Percentiles rank a stretch among this genome's conserved stretches.
These are phyloP conservation scores for Metahyphopichia silvanorum DNA, from an alignment of 805 yeast genomes.

Conservation along the genomic window DNA sequence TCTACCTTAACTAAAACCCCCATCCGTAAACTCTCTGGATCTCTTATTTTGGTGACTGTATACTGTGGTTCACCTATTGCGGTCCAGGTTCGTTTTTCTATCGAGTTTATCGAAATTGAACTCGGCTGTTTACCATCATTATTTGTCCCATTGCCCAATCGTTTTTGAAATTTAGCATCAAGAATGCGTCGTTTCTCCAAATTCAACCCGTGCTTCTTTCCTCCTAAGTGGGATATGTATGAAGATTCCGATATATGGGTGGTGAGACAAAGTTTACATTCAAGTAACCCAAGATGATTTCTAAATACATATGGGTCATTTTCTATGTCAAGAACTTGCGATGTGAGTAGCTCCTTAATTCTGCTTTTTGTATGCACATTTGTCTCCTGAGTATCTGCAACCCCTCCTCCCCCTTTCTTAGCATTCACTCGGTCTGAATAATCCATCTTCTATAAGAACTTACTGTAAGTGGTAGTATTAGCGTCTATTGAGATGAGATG, in stretches of 20 bases:
- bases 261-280: constrained; percentile 82
- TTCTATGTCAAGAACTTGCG: constrained; percentile 48
- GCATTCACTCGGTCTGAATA: constrained; percentile 87
- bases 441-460: constrained; percentile 54
- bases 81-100: constrained; percentile 43
- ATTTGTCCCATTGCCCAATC: constrained; percentile 1
- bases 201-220: constrained; percentile 76
- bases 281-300: constrained; percentile 80
- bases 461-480: not conserved
- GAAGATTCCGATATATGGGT: constrained; percentile 78
- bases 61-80: constrained; percentile 76
- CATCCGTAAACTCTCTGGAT: constrained; percentile 50
- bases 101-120: constrained; percentile 31
- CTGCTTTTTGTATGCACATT: constrained; percentile 68
- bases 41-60: constrained; percentile 64
- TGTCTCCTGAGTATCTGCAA: constrained; percentile 70
- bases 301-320: constrained; percentile 81
- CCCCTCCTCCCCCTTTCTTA: constrained; percentile 87
- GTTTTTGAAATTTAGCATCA: constrained; percentile 29
- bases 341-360: constrained; percentile 57
- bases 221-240: constrained; percentile 80
- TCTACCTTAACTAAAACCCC: constrained; percentile 69
- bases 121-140: constrained; percentile 7
- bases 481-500: not conserved
- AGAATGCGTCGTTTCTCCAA: constrained; percentile 53